Evolutionary conservation across 176 grass and related monocot genomes (phyloP), one percentile per base, ranked within the genome.

Genomic region (Triticum timopheevii): DNA sequence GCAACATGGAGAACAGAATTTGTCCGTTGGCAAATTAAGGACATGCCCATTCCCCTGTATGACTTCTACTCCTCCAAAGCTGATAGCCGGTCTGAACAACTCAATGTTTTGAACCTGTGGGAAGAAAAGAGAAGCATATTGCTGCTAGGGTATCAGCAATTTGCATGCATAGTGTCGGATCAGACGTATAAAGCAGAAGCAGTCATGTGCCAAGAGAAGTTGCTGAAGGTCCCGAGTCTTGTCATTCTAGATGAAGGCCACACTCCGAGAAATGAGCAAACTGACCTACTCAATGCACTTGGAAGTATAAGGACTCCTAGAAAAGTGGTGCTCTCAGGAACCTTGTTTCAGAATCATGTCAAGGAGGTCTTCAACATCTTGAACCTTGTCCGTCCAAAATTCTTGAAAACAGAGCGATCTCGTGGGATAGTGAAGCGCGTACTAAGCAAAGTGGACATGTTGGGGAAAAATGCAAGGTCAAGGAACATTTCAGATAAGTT

Each of bases 221-320:
- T 97, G 75, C 81, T 95, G 50, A 85, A 87, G 56, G 33, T 97
- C 40, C 95, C 95, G 34, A 87, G 80, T 58, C 91, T 97, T 85
- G 89, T 97, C 76, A 93, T 95, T 86, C 83, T 97, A 52, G 95
- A 97, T 88, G 95, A 97, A 94, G 93, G 93, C 54, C 95, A 97
- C 86, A 97, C 92, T 64, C 91, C 93, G 17, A 91, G 95, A 87
- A 97, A 93, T 52, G 89, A 95, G 24, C 39, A 93, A 22, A 97
- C 95, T 6, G 65, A 93, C 42, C 50, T 91, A 50, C 86, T 95
- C 68, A 92, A 78, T 80, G 88, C 93, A 82, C 93, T 97, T 49
- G 86, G 61, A 73, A 84, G 88, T 67, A 90, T 97, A 68, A 79
- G 82, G 87, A 95, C 95, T 56, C 85, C 79, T 76, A 89, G 93